These are phyloP conservation scores for Parathielavia appendiculata DNA, from an alignment of 495 filamentous ascomycete species.

Conservation along the genomic window DNA sequence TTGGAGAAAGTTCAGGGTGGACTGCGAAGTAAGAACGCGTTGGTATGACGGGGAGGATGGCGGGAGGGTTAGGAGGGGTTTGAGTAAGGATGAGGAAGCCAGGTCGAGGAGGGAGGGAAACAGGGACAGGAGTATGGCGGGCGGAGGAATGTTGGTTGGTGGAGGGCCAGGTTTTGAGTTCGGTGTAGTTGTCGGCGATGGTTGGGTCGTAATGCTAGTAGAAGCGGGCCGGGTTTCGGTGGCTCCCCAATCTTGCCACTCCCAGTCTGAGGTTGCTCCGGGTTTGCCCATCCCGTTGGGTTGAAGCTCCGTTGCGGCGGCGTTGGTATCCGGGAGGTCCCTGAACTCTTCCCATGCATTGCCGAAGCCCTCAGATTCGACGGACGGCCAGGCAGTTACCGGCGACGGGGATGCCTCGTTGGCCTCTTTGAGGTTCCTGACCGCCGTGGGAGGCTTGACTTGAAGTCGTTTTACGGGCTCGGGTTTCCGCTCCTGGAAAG, in stretches of 20 bases:
- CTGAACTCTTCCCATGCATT: slow-evolving; percentile 60
- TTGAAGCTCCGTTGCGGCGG: slow-evolving; percentile 10
- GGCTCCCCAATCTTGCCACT: slow-evolving; percentile 39
- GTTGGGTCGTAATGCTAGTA: background rate
- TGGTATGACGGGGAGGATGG: slow-evolving; percentile 46
- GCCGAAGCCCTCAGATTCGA: slow-evolving; percentile 33
- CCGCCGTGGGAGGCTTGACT: slow-evolving; percentile 37
- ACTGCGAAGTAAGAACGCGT: slow-evolving; percentile 51
- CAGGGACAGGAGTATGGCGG: slow-evolving; percentile 70
- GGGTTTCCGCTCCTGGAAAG: slow-evolving; percentile 47
- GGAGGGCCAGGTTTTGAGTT: slow-evolving; percentile 38
- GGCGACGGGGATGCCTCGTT: slow-evolving; percentile 36
- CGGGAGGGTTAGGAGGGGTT: slow-evolving; percentile 48
- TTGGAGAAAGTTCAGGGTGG: slow-evolving; percentile 51
- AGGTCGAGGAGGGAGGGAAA: slow-evolving; percentile 63
- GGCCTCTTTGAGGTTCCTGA: slow-evolving; percentile 27
- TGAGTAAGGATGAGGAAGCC: slow-evolving; percentile 49
- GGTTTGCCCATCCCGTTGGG: slow-evolving; percentile 10
- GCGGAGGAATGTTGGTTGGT: slow-evolving; percentile 85
- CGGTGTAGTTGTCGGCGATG: background rate
- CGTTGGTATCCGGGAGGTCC: slow-evolving; percentile 33
- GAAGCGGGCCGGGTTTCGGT: slow-evolving; percentile 11
- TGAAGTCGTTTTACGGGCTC: slow-evolving; percentile 38
- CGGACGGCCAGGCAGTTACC: slow-evolving; percentile 44
- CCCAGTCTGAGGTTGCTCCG: slow-evolving; percentile 30